Percentiles rank a stretch among this genome's conserved stretches.
Conservation (phyloP, 1,139 yeast genomes). For the Lodderomyces margitis region DNA sequence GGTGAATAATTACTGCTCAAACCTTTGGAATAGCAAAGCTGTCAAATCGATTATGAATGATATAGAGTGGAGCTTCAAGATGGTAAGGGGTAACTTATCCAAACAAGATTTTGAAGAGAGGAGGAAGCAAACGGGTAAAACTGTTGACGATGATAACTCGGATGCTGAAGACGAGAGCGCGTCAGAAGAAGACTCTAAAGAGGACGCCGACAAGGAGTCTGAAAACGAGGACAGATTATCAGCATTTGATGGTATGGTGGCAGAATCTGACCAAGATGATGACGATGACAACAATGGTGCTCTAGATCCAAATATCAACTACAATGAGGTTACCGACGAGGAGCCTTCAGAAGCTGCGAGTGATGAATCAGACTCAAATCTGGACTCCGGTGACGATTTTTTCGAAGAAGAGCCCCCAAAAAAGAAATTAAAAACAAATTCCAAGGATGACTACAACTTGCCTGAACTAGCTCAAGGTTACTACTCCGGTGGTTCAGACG, state of each 20-base stretch:
- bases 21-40: slow-evolving; percentile 56
- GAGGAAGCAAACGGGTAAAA: slow-evolving; percentile 26
- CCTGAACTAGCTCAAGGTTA: slow-evolving; percentile 80
- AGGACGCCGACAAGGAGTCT: slow-evolving; percentile 16
- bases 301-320: slow-evolving; percentile 40
- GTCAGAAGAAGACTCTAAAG: slow-evolving; percentile 16
- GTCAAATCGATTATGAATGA: slow-evolving; percentile 46
- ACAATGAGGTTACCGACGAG: slow-evolving; percentile 62
- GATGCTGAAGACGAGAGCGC: slow-evolving; percentile 20
- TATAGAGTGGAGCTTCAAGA: slow-evolving; percentile 57
- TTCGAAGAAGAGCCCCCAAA: slow-evolving; percentile 46
- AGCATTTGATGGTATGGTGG: slow-evolving; percentile 55
- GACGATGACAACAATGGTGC: slow-evolving; percentile 43
- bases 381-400: slow-evolving; percentile 54
- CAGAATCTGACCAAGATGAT: slow-evolving; percentile 51
- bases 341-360: slow-evolving; percentile 48
- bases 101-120: slow-evolving; percentile 39
- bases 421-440: slow-evolving; percentile 18
- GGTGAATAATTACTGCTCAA: slow-evolving; percentile 50
- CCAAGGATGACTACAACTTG: slow-evolving; percentile 31
- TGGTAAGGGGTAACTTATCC: slow-evolving; percentile 58
- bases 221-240: slow-evolving; percentile 26
- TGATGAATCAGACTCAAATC: slow-evolving; percentile 29
- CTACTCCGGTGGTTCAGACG: slow-evolving; percentile 74
- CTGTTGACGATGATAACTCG: slow-evolving; percentile 16